Evolutionary conservation across 768 basidiomycete genomes (phyloP).

Genomic region (Panaeolus papilionaceus): DNA sequence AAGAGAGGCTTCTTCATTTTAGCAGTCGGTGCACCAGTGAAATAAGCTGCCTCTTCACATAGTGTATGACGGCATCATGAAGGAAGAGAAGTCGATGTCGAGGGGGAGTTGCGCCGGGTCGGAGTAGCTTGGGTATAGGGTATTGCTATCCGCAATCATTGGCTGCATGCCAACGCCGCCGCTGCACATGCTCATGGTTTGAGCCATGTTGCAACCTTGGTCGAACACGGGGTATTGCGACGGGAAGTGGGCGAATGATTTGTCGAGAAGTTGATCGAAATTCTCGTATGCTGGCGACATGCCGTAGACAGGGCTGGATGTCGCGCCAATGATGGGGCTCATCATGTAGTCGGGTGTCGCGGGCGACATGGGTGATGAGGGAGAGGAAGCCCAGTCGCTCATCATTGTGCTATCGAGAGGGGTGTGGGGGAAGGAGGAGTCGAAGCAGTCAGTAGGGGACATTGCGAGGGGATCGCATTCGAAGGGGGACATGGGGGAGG

Average conservation of each 20-base stretch:
- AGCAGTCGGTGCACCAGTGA: not conserved
- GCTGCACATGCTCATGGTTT: conserved; percentile 16
- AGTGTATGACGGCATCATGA: conserved; percentile 43
- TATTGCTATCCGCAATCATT: conserved; percentile 17
- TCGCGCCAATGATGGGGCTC: conserved; percentile 24
- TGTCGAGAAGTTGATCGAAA: conserved; percentile 39
- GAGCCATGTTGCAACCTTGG: conserved; percentile 20
- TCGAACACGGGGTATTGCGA: conserved; percentile 25
- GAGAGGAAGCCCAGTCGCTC: conserved; percentile 50
- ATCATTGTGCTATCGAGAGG: conserved; percentile 47
- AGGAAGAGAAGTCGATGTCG: conserved; percentile 38
- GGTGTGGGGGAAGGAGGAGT: conserved; percentile 20
- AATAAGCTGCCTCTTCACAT: conserved; percentile 23
- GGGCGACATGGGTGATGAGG: conserved; percentile 49
- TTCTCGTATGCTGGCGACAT: conserved; percentile 35
- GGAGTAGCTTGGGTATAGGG: conserved; percentile 22
- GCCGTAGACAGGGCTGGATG: conserved; percentile 32
- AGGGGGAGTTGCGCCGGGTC: conserved; percentile 24
- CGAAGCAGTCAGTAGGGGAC: conserved; percentile 28
- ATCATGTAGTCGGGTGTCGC: conserved; percentile 44
- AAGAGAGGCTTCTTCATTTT: not conserved
- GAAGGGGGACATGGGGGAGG: conserved; percentile 37
- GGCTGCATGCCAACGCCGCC: conserved; percentile 19
- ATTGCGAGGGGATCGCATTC: conserved; percentile 36
- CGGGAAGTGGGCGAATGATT: conserved; percentile 30